Evolutionary conservation across 352 stramenopile genomes (phyloP), one percentile per base, ranked within the genome.

Genomic region (Phytophthora podocarpi): DNA sequence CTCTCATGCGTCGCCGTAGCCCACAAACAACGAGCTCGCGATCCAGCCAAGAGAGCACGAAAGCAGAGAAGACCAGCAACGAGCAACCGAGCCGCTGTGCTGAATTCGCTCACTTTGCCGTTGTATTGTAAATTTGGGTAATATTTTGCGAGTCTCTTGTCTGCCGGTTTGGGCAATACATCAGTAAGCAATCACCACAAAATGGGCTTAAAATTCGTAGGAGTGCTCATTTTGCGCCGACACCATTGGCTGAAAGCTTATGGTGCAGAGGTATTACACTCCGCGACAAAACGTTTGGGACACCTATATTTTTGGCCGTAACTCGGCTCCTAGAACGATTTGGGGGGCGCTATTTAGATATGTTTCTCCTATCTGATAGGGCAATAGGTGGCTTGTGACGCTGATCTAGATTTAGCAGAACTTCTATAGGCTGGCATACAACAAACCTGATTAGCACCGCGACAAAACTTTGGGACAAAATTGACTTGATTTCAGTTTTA

Each of bases 151-250:
- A 23, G 21, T 49, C 55, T 57, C 35, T 64, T 24, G 55, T 34
- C 28, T 34, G 12, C 32, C 6, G 2, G 35, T 52, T 59, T 24
- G 48, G 48, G 34, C 31, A 55, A n/a, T 30, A n/a, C 36, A 23
- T 23, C 20, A 23, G 18, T 52, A 53, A 48, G 57, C 57, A 60
- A 65, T 65, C 57, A 59, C 30, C 49, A 10, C 42, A 54, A 64
- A 66, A 41, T 53, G 50, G 39, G 31, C 30, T 31, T n/a, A 13
- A 54, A 55, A 30, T 39, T 13, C 12, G 2, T 37, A 15, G 24
- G 2, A 26, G 9, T 28, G 7, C 30, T 23, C 21, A 56, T 56
- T 34, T n/a, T n/a, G n/a, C n/a, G n/a, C n/a, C n/a, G n/a, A 39
- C 32, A 12, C 9, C 24, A 26, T 23, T 27, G 24, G 10, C 39